Evolutionary conservation across 495 filamentous ascomycete genomes (phyloP), one percentile per base, ranked within the genome.

Genomic region (Aspergillus incahuasiensis): DNA sequence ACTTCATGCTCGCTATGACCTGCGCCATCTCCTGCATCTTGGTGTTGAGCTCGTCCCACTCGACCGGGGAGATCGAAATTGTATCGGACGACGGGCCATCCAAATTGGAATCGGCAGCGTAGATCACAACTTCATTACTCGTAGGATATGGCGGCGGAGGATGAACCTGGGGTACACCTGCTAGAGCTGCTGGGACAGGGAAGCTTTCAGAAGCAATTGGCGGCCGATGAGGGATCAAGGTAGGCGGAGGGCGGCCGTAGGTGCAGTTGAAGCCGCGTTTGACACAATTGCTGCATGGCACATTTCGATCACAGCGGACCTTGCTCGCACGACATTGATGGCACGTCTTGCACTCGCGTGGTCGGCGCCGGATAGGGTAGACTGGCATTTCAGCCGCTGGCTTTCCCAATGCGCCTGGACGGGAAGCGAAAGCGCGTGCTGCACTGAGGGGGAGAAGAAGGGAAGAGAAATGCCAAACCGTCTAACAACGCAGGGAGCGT

Each of bases 241-340:
- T 38, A 12, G 63, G 59, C 9, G 80, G 72, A 62, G 86, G 86
- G 21, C 84, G 85, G 63, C 86, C 86, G 74, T 88, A 88, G 39
- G 84, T 82, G 62, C 86, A 89, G 57, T 82, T 74, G 68, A 83
- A 80, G 56, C 87, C 84, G 56, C 86, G 77, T 68, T 87, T 88
- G 65, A 86, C 78, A 63, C 86, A 89, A 65, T 87, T 87, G 63
- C 86, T 80, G 64, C 86, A 89, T 6, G 86, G 86, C 52, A 82
- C 77, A 56, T 86, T 82, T 69, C 86, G 86, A 69, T 88, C 85
- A 68, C 86, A 89, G 69, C 86, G 87, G 45, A 79, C 74, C 63
- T 79, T 78, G 60, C 75, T 73, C 42, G 72, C 69, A 48, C 74
- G 75, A 48, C 75, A 78, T n/a, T 74, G 68, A 44, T 75, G 66